Evolutionary conservation across 2,329 filamentous ascomycete genomes (phyloP).

Genomic region (Blastomyces parvus): DNA sequence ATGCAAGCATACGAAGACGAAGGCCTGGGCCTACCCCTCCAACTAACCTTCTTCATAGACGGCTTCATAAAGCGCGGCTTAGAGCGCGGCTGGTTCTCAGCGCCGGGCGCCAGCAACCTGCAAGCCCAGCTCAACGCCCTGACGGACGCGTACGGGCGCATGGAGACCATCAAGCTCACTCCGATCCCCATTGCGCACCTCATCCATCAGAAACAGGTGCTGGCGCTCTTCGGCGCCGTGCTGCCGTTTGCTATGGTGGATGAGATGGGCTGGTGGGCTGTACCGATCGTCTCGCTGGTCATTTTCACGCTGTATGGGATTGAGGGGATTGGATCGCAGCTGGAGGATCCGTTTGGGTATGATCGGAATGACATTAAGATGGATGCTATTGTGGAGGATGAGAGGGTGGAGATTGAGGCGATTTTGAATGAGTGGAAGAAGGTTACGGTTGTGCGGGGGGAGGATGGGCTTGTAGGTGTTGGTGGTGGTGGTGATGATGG

Average conservation of each 20-base stretch:
- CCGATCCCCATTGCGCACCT: conserved; percentile 56
- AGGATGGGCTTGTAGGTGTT: neutral
- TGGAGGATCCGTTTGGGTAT: conserved; percentile 58
- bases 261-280: conserved; percentile 54
- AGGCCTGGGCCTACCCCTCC: conserved; percentile 51
- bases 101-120: conserved; percentile 50
- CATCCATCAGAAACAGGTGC: conserved; percentile 56
- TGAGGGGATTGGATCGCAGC: conserved; percentile 53
- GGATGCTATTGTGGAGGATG: conserved; percentile 55
- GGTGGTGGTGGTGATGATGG: conserved; percentile 4
- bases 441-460: conserved; percentile 17
- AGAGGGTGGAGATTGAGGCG: conserved; percentile 48
- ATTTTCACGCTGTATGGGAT: conserved; percentile 57
- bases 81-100: conserved; percentile 50
- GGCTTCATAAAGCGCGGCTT: conserved; percentile 49
- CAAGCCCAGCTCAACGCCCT: conserved; percentile 49
- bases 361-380: conserved; percentile 60
- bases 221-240: conserved; percentile 51
- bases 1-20: conserved; percentile 48
- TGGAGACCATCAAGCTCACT: conserved; percentile 58
- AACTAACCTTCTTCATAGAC: conserved; percentile 52
- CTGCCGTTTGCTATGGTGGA: conserved; percentile 55
- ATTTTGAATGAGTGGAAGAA: conserved; percentile 50
- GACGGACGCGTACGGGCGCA: conserved; percentile 50
- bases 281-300: conserved; percentile 50